Evolutionary conservation across 2,329 filamentous ascomycete genomes (phyloP).

Genomic region (Capronia epimyces): DNA sequence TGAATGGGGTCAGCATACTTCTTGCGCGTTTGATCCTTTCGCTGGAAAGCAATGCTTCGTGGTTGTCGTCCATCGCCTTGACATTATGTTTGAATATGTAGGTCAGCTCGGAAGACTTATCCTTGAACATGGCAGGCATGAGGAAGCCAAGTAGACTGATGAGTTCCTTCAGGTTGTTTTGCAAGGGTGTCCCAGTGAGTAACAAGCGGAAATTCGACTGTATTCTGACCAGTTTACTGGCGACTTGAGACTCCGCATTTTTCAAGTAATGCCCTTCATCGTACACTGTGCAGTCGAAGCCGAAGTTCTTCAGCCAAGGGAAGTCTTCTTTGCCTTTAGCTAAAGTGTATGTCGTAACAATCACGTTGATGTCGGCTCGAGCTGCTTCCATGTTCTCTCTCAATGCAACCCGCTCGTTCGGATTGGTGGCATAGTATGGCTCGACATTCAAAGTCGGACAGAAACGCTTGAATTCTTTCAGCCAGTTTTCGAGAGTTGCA

Average conservation of each 20-base stretch:
- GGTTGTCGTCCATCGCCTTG: slow-evolving; percentile 64
- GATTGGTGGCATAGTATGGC: slow-evolving; percentile 66
- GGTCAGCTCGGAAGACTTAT: slow-evolving; percentile 70
- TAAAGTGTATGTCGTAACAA: slow-evolving; percentile 68
- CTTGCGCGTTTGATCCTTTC: slow-evolving; percentile 82
- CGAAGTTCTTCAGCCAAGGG: slow-evolving; percentile 56
- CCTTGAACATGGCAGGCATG: slow-evolving; percentile 74
- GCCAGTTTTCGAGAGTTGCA: slow-evolving; percentile 93
- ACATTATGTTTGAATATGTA: slow-evolving; percentile 90
- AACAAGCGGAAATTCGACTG: slow-evolving; percentile 77
- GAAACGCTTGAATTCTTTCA: slow-evolving; percentile 82
- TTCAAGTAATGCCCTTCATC: slow-evolving; percentile 94
- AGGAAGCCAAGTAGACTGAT: slow-evolving; percentile 90
- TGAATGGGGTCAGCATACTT: slow-evolving; percentile 91
- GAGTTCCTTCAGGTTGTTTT: slow-evolving; percentile 93
- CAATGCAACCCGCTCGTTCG: slow-evolving; percentile 58
- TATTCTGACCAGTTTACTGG: slow-evolving; percentile 72
- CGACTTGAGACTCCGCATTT: slow-evolving; percentile 76
- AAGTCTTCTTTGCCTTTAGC: slow-evolving; percentile 58
- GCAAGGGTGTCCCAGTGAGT: slow-evolving; percentile 83
- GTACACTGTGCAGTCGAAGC: slow-evolving; percentile 64
- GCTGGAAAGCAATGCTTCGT: slow-evolving; percentile 77
- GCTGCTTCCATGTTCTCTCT: slow-evolving; percentile 62
- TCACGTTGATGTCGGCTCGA: slow-evolving; percentile 60
- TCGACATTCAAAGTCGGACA: slow-evolving; percentile 69